Evolutionary conservation across 2,329 filamentous ascomycete species (phyloP).

Genomic region (Coniochaeta sp.): DNA sequence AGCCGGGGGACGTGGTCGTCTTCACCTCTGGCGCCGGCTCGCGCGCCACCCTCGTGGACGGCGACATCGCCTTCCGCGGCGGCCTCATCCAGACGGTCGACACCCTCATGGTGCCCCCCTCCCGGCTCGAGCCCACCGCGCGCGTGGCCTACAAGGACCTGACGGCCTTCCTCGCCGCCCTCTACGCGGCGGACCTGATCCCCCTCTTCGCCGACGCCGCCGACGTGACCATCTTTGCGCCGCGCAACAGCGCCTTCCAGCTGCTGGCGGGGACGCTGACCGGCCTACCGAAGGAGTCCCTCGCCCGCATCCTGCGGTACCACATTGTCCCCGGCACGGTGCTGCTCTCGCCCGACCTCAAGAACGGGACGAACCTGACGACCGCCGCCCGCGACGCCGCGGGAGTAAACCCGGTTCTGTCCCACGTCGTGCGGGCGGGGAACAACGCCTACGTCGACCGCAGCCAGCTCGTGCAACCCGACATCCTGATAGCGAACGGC

Average conservation of each 20-base stretch:
- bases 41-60: constrained; percentile 31
- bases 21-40: constrained; percentile 32
- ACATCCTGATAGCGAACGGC: constrained; percentile 50
- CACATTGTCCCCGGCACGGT: constrained; percentile 49
- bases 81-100: constrained; percentile 47
- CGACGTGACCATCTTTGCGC: constrained; percentile 49
- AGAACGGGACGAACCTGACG: constrained; percentile 36
- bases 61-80: constrained; percentile 39
- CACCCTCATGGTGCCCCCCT: constrained; percentile 41
- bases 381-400: constrained; percentile 21
- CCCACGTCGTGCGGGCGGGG: constrained; percentile 35
- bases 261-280: constrained; percentile 34
- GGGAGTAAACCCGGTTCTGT: constrained; percentile 30
- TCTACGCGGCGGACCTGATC: constrained; percentile 28
- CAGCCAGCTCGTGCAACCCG: constrained; percentile 44
- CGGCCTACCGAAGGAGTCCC: constrained; percentile 29
- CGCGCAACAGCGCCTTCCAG: constrained; percentile 43
- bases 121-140: constrained; percentile 26
- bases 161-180: constrained; percentile 32
- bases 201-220: constrained; percentile 32
- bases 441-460: constrained; percentile 39
- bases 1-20: constrained; percentile 31
- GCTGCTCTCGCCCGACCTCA: constrained; percentile 38
- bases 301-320: constrained; percentile 43
- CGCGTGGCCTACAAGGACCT: constrained; percentile 27